These are phyloP conservation scores for Lunularia cruciata DNA, from an alignment of 225 moss, liverwort and hornwort species.

Conservation along the genomic window DNA sequence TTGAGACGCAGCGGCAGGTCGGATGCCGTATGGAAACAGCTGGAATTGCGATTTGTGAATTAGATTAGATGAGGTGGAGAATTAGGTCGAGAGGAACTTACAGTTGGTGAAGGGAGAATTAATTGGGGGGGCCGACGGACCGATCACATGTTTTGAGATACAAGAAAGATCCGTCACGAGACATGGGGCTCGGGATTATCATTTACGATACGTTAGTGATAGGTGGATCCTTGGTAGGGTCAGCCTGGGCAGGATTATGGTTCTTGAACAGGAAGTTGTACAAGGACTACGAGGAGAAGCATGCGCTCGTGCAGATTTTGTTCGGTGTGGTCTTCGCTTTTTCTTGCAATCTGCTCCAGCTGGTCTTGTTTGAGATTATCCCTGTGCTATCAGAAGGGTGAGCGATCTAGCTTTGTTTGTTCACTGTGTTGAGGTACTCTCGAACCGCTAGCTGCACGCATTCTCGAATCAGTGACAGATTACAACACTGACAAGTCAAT, in stretches of 20 bases:
- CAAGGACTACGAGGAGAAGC: constrained; percentile 70
- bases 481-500: no score
- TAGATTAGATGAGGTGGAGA: not conserved
- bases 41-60: constrained; percentile 5
- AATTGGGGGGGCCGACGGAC: not conserved
- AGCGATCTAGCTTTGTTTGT: constrained; percentile 14
- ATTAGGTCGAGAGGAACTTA: not conserved
- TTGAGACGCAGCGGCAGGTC: no score
- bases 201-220: constrained; percentile 51
- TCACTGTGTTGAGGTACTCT: no score
- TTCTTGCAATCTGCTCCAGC: constrained; percentile 66
- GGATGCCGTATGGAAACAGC: constrained; percentile 17
- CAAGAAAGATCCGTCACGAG: constrained; percentile 1
- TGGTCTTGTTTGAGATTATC: constrained; percentile 64
- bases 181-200: constrained; percentile 41
- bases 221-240: constrained; percentile 45
- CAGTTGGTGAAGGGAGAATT: not conserved
- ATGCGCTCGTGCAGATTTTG: constrained; percentile 61
- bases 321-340: constrained; percentile 65
- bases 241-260: constrained; percentile 63
- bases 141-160: not conserved
- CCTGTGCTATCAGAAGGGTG: constrained; percentile 57
- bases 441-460: no score
- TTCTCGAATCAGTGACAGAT: no score
- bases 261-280: constrained; percentile 68